Conservation (phyloP, 2,329 filamentous ascomycete genomes). For the Aspergillus sp. region DNA sequence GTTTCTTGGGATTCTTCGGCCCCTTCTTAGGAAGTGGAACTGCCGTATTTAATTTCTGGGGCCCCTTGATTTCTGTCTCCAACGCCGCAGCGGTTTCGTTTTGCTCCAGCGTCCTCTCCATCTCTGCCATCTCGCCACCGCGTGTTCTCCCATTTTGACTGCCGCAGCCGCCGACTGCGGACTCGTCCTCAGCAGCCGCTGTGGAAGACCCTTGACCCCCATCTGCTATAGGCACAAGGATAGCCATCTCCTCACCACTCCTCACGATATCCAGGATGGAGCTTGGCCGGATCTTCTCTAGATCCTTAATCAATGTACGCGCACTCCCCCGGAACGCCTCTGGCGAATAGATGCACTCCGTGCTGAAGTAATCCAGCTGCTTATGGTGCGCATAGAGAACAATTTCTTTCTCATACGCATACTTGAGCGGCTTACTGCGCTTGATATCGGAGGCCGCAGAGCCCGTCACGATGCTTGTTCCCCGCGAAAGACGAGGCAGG, state of each 20-base stretch:
- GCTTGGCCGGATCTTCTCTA: slow-evolving; percentile 89
- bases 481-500: slow-evolving; percentile 78
- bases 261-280: slow-evolving; percentile 92
- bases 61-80: slow-evolving; percentile 65
- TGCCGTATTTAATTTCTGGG: slow-evolving; percentile 1
- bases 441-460: slow-evolving; percentile 82
- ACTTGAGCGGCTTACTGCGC: slow-evolving; percentile 94
- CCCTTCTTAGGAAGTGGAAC: slow-evolving; percentile 23
- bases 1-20: slow-evolving; percentile 43
- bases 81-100: slow-evolving; percentile 61
- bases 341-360: slow-evolving; percentile 96
- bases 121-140: slow-evolving; percentile 76
- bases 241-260: slow-evolving; percentile 95
- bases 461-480: slow-evolving; percentile 84
- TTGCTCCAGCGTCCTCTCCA: slow-evolving; percentile 71
- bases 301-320: slow-evolving; percentile 86
- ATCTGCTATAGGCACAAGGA: slow-evolving; percentile 67
- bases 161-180: slow-evolving; percentile 68
- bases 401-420: slow-evolving; percentile 98
- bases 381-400: slow-evolving; percentile 97
- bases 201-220: slow-evolving; percentile 27
- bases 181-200: slow-evolving; percentile 49
- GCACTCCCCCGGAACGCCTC: slow-evolving; percentile 95
- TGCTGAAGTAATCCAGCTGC: slow-evolving; percentile 96
- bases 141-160: slow-evolving; percentile 65